Percentiles rank a stretch among this genome's conserved stretches.
Conservation (phyloP, 371 early-diverging fungal species). For the Globomyces sp. region DNA sequence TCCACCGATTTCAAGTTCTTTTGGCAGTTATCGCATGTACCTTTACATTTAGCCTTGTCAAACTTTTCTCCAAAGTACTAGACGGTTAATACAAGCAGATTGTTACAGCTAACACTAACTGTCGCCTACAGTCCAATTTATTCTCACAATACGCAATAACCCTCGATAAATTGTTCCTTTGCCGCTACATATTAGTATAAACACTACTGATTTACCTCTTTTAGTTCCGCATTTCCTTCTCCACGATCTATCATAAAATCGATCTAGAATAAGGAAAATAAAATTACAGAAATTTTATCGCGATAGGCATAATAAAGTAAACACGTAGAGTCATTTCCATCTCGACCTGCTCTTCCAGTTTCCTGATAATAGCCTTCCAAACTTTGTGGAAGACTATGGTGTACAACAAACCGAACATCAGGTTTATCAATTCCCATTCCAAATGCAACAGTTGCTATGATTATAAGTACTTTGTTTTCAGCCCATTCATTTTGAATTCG, state of each 20-base stretch:
- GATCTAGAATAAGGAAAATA: constrained; percentile 35
- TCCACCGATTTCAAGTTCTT: constrained; percentile 10
- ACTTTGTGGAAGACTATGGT: constrained; percentile 92
- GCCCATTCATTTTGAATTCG: constrained; percentile 89
- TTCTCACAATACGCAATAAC: constrained; percentile 97
- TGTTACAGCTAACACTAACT: constrained; percentile 73
- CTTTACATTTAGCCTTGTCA: constrained; percentile 62
- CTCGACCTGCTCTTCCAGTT: constrained; percentile 98
- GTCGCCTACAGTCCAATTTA: constrained; percentile 87
- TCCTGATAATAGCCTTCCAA: constrained; percentile 99
- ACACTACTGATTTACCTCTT: constrained; percentile 46
- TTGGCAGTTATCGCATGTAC: constrained; percentile 95
- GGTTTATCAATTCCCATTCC: constrained; percentile 92
- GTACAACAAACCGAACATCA: constrained; percentile 98
- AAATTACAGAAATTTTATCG: constrained; percentile 63
- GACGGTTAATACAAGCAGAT: not conserved
- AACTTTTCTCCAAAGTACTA: constrained; percentile 95
- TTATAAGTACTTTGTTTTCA: constrained; percentile 72
- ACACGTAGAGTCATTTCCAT: constrained; percentile 86
- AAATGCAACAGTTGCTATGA: constrained; percentile 84
- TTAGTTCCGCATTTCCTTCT: constrained; percentile 81
- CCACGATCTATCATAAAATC: constrained; percentile 82
- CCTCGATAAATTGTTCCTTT: constrained; percentile 78
- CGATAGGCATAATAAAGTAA: constrained; percentile 83
- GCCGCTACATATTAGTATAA: constrained; percentile 37